Evolutionary conservation across 495 filamentous ascomycete genomes (phyloP).

Genomic region (Cercophora samala): DNA sequence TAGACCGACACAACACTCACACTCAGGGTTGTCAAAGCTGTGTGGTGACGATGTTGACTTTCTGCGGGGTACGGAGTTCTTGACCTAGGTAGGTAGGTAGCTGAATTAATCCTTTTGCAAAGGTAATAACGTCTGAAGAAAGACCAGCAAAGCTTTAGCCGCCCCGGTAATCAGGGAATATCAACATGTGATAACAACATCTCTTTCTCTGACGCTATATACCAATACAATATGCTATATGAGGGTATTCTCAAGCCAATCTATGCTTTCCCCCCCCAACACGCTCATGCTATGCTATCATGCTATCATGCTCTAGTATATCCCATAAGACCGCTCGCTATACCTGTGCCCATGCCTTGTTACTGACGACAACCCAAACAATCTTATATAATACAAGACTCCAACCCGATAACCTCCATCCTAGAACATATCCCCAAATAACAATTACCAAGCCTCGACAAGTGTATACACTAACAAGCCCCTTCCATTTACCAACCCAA

Average conservation of each 20-base stretch:
- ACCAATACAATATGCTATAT: neutral
- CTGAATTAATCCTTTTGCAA: too few species aligned
- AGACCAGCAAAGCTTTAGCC: too few species aligned
- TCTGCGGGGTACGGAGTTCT: neutral
- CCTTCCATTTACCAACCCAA: neutral
- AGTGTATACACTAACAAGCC: neutral
- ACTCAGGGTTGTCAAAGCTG: neutral
- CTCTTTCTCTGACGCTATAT: neutral
- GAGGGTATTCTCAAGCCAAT: neutral
- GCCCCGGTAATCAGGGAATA: too few species aligned
- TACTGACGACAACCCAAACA: neutral
- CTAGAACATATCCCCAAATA: neutral
- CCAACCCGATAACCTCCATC: neutral
- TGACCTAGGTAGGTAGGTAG: too few species aligned
- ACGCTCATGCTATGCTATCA: neutral
- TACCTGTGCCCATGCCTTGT: neutral
- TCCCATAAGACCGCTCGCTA: neutral
- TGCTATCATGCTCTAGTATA: neutral
- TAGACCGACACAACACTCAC: neutral
- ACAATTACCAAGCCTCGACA: neutral
- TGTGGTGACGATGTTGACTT: neutral
- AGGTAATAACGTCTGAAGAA: too few species aligned
- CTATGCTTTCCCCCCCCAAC: neutral
- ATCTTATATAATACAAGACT: neutral
- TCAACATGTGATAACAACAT: too few species aligned